A percentile compares a stretch with the other conserved stretches of the same genome.
phyloP scores from a whole-genome alignment of 495 filamentous ascomycete genomes.

The Ascodesmis nigricans region DNA sequence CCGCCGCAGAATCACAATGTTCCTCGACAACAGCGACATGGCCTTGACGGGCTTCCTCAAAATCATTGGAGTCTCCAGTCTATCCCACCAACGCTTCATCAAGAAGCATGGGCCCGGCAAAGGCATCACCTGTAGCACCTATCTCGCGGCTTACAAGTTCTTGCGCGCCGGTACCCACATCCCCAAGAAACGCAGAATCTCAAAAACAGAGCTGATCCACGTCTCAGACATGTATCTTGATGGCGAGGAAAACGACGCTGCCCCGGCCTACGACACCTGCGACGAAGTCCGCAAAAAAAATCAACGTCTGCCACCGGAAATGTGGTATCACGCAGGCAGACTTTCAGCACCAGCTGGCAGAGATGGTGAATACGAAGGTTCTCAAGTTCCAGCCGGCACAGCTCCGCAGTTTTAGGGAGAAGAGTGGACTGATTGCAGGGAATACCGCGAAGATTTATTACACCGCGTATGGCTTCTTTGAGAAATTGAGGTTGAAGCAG shows the following conservation, averaged over 20 bases:
- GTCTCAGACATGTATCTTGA: constrained; percentile 23
- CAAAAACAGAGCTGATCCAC: constrained; percentile 17
- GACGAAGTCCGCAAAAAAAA: constrained; percentile 34
- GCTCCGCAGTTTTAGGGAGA: constrained; percentile 28
- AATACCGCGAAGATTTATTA: constrained; percentile 28
- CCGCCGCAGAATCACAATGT: constrained; percentile 6
- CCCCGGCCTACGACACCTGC: constrained; percentile 32
- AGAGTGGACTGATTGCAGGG: constrained; percentile 27
- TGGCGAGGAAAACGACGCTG: constrained; percentile 25
- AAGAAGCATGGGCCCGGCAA: constrained; percentile 13
- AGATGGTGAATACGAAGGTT: constrained; percentile 17
- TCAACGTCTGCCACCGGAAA: constrained; percentile 27
- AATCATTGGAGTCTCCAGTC: constrained; percentile 7
- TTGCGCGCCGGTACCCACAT: constrained; percentile 23
- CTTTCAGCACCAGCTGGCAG: constrained; percentile 30
- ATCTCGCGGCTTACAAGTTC: constrained; percentile 22
- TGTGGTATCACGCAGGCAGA: constrained; percentile 29
- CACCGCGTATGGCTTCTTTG: constrained; percentile 33
- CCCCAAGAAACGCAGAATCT: constrained; percentile 18
- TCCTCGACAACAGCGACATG: constrained; percentile 14
- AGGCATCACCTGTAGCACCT: constrained; percentile 18
- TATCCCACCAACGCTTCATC: constrained; percentile 22
- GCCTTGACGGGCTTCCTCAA: constrained; percentile 13
- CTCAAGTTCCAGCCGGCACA: constrained; percentile 22
- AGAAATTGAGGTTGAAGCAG: constrained; percentile 34